phyloP scores from a whole-genome alignment of 208 protist genomes.

The Acanthamoeba culbertsoni region DNA sequence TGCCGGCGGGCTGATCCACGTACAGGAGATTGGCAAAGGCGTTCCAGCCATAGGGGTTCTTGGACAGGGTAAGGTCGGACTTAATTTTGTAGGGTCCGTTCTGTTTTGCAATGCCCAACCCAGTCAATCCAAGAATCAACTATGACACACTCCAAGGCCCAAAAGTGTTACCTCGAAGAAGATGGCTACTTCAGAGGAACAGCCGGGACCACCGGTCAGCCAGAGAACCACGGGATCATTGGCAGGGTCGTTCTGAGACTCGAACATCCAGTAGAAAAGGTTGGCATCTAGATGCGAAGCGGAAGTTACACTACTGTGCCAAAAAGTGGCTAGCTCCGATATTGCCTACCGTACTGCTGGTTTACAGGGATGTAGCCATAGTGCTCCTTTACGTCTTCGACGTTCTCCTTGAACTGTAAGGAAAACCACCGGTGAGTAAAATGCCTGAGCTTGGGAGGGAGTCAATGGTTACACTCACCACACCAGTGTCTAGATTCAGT shows the following conservation, averaged over 20 bases:
- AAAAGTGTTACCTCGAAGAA: conserved; percentile 3
- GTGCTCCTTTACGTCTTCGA: neutral
- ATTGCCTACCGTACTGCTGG: neutral
- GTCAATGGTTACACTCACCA: neutral
- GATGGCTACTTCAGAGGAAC: conserved; percentile 52
- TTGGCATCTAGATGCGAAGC: conserved; percentile 20
- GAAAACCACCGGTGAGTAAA: too few species aligned
- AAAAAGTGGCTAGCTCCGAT: neutral
- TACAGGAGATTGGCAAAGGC: conserved; percentile 28
- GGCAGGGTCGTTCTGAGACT: conserved; percentile 58
- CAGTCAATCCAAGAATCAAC: neutral
- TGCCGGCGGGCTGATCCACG: conserved; percentile 52
- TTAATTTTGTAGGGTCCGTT: conserved; percentile 53
- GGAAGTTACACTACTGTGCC: neutral
- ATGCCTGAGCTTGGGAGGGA: too few species aligned
- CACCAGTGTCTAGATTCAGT: neutral
- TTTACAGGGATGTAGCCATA: conserved; percentile 42
- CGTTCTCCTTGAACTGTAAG: neutral
- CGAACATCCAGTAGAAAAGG: conserved; percentile 72
- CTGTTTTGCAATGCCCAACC: neutral
- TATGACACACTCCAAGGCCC: neutral
- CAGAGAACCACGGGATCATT: conserved; percentile 61
- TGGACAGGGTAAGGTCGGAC: neutral
- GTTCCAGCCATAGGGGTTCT: conserved; percentile 54
- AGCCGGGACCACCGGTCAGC: conserved; percentile 51